Base-by-base conservation (phyloP, 2,329 filamentous ascomycete species). In the Colletotrichum godetiae region DNA sequence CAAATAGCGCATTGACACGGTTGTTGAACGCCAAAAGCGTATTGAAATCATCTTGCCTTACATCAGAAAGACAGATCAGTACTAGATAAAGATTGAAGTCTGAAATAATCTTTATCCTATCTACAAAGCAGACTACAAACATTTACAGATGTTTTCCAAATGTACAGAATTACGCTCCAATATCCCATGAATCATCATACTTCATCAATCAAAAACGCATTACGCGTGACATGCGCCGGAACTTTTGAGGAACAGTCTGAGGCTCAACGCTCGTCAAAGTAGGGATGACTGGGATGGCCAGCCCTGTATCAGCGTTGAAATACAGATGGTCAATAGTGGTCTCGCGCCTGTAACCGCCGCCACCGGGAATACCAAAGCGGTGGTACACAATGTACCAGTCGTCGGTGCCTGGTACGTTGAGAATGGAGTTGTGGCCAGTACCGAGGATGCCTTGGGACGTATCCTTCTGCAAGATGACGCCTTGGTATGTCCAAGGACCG, bases 371-470 rank as follows among this genome's bases (percentile, higher is more conserved):
- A 4, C 76, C 79, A 68, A 88, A 87, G 2, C 86, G 82, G 73
- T 88, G 86, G 61, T 88, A 88, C 0, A 81, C 85, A 37, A 88
- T 87, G 70, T 86, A 86, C 86, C 86, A 88, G 29, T 86, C 81
- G 73, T 88, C 85, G 0, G 85, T 86, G 0, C 82, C 83, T 0
- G 85, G 86, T 2, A 87, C 81, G 53, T 86, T 86, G 22, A 87
- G 75, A 3, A 87, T 81, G 0, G 84, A 86, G 75, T 84, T 82
- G 72, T 86, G 84, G 0, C 86, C 86, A 0, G 86, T 86, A 0
- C 79, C 86, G 6, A 87, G 77, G n/a, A 88, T 86, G 0, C 84
- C 85, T 64, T 82, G 77, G 0, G 78, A 77, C 1, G 75, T 68
- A 53, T 86, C 81, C 78, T 87, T 86, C 67, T 84, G 75, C 33